Conservation (phyloP, 2,329 filamentous ascomycete genomes). For the Sporothrix schenckii region DNA sequence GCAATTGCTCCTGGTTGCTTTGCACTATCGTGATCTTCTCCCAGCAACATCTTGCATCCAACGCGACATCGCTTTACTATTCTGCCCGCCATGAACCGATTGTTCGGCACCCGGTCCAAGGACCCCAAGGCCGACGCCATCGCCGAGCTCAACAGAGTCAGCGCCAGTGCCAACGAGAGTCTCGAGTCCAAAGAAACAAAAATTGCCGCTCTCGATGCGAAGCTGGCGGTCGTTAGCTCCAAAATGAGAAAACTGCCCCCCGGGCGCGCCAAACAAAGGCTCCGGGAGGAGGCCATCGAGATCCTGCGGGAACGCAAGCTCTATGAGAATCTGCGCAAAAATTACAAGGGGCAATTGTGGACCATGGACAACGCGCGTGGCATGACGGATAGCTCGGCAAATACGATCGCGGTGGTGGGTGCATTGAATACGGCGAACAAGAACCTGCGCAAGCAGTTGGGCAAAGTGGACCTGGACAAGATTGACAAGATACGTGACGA, state of each 20-base stretch:
- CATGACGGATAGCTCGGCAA: conserved; percentile 98
- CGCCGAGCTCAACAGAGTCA: conserved; percentile 74
- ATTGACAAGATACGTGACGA: conserved; percentile 98
- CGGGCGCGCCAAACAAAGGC: conserved; percentile 79
- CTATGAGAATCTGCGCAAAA: conserved; percentile 90
- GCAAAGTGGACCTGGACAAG: conserved; percentile 95
- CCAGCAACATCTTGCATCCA: background rate
- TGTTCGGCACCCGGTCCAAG: conserved; percentile 78
- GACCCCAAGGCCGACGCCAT: conserved; percentile 71
- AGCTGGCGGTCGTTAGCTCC: conserved; percentile 83
- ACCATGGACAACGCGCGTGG: conserved; percentile 98
- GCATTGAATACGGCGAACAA: conserved; percentile 97
- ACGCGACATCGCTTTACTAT: background rate
- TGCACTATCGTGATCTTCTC: background rate
- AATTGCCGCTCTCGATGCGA: conserved; percentile 86
- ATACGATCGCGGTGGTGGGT: conserved; percentile 97
- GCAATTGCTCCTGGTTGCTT: background rate
- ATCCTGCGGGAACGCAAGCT: too few relatives aligned
- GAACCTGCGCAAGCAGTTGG: conserved; percentile 88
- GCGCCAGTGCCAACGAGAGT: conserved; percentile 80
- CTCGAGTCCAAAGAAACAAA: conserved; percentile 91
- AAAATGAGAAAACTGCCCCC: conserved; percentile 93
- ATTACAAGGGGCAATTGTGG: conserved; percentile 92
- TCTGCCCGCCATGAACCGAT: conserved; percentile 73
- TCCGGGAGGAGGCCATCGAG: conserved; percentile 94